Evolutionary conservation across 441 rosid genomes (phyloP).

Genomic region (Euphorbia schlechtendalii): DNA sequence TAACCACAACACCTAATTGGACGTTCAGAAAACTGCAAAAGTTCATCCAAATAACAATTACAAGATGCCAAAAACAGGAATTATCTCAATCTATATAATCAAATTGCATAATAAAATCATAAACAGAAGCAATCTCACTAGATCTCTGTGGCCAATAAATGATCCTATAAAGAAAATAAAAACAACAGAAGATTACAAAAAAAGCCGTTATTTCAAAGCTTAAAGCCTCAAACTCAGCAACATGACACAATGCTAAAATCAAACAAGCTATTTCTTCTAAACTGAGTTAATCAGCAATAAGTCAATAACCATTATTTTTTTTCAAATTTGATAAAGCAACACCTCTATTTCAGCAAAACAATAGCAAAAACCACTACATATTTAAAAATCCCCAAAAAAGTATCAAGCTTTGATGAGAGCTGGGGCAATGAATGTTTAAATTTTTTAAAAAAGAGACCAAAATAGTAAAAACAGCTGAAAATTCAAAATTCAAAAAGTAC

Average conservation of each 20-base stretch:
- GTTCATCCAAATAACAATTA: background rate
- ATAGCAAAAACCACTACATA: background rate
- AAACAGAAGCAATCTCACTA: background rate
- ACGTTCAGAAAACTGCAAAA: conserved; percentile 7
- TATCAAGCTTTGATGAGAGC: background rate
- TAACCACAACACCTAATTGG: conserved; percentile 2
- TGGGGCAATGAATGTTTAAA: background rate
- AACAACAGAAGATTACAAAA: background rate
- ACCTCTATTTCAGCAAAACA: background rate
- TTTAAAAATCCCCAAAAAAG: background rate
- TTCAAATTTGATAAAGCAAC: conserved; percentile 1
- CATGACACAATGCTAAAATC: conserved; percentile 8
- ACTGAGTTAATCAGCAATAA: background rate
- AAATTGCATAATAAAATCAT: background rate
- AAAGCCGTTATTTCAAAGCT: background rate
- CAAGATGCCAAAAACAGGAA: background rate
- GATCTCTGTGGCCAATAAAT: conserved; percentile 10
- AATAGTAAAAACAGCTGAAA: background rate
- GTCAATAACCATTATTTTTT: too few relatives aligned
- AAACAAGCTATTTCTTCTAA: background rate
- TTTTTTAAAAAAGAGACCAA: background rate
- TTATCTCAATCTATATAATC: background rate
- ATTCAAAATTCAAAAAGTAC: background rate
- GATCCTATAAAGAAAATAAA: background rate
- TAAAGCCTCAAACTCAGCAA: conserved; percentile 9